These are phyloP conservation scores for Penicillium sp. DNA, from an alignment of 2,329 filamentous ascomycete species.

Conservation along the genomic window DNA sequence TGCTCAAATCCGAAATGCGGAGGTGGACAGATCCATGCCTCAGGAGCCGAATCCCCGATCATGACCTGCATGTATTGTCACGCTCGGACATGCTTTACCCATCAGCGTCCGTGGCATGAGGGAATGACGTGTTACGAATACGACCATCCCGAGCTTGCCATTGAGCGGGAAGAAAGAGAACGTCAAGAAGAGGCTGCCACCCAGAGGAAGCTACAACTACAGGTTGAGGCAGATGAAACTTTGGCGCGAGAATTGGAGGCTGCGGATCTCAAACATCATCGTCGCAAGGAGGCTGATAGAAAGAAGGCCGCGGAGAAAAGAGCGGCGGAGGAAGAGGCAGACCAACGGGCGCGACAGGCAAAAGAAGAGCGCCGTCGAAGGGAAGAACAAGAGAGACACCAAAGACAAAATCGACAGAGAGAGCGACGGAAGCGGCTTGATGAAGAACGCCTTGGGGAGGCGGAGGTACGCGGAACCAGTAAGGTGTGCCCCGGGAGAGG, in stretches of 20 bases:
- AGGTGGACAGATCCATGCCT: conserved; percentile 1
- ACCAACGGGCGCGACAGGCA: neutral
- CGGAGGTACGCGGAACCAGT: neutral
- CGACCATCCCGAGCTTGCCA: neutral
- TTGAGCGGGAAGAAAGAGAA: neutral
- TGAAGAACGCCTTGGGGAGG: conserved; percentile 3
- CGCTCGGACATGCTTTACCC: conserved; percentile 7
- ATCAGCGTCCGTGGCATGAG: conserved; percentile 11
- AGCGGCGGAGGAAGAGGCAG: neutral
- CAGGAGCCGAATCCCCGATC: conserved; percentile 4
- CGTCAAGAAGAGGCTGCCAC: neutral
- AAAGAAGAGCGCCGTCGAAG: neutral
- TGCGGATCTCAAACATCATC: neutral
- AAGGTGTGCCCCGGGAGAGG: conserved; percentile 1
- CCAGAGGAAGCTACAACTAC: neutral
- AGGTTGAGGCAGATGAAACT: conserved; percentile 2
- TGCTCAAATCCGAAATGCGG: conserved; percentile 7
- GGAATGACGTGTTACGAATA: conserved; percentile 6
- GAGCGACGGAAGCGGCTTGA: neutral
- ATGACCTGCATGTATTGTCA: conserved; percentile 4
- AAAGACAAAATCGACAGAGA: neutral
- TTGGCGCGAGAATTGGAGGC: conserved; percentile 1
- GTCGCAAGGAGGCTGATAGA: neutral
- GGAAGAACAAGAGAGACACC: neutral
- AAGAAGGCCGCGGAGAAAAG: neutral